These are phyloP conservation scores for Scedosporium apiospermum DNA, from an alignment of 2,329 filamentous ascomycete genomes.

Conservation along the genomic window DNA sequence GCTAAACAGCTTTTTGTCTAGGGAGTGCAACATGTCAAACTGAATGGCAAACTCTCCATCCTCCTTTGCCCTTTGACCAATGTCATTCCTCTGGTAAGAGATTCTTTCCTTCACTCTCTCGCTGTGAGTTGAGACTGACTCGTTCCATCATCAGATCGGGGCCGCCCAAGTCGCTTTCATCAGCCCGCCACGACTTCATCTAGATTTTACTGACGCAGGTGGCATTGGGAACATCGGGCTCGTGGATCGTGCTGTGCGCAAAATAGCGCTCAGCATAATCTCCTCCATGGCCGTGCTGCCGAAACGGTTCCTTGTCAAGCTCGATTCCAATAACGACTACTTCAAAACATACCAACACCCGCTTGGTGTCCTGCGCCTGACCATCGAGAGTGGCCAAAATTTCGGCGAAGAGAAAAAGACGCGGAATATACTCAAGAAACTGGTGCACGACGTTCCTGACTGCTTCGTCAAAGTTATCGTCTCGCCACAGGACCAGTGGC, in stretches of 20 bases:
- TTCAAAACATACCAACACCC: conserved; percentile 36
- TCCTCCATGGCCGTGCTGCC: conserved; percentile 34
- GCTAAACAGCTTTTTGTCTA: conserved; percentile 13
- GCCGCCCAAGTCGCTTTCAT: conserved; percentile 38
- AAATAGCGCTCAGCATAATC: conserved; percentile 33
- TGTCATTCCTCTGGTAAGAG: conserved; percentile 31
- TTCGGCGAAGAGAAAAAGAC: conserved; percentile 16
- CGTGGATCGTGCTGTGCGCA: conserved; percentile 31
- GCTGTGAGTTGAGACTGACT: not conserved
- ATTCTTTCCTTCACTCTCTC: not conserved
- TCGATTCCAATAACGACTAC: conserved; percentile 34
- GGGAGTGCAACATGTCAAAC: conserved; percentile 34
- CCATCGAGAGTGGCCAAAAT: conserved; percentile 18
- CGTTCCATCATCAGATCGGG: conserved; percentile 25
- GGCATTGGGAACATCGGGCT: conserved; percentile 31
- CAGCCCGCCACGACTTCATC: conserved; percentile 33
- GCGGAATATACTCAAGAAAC: conserved; percentile 27
- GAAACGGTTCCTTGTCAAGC: conserved; percentile 38
- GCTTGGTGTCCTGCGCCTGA: conserved; percentile 32
- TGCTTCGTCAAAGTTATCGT: conserved; percentile 34
- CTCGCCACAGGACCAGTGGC: conserved; percentile 33
- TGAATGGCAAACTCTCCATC: conserved; percentile 32
- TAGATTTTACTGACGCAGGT: conserved; percentile 37
- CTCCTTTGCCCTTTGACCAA: conserved; percentile 34
- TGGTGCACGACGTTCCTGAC: conserved; percentile 28